Evolutionary conservation across 2,329 filamentous ascomycete genomes (phyloP), one percentile per base, ranked within the genome.

Genomic region (Sporothrix protearum): DNA sequence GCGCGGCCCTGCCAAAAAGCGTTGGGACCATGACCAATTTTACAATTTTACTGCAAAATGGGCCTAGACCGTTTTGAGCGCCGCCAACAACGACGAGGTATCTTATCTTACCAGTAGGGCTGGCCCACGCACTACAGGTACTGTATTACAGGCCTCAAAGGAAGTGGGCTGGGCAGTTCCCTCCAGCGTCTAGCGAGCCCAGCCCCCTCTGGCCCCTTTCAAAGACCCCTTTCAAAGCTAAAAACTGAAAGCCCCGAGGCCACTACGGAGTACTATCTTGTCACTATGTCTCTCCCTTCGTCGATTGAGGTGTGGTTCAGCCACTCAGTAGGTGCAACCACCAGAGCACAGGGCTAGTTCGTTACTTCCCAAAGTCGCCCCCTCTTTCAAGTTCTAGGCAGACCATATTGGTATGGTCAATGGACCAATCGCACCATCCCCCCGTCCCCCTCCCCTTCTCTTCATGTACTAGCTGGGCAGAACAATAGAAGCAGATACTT

Each of bases 21-120:
- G 71, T 72, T 72, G 71, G 71, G 71, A 63, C 55, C 19, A 36
- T 47, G 25, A 71, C 55, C 66, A 64, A 55, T 64, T 68, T 66
- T 63, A 51, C 68, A 57, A 64, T 69, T 63, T 69, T 63, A 51
- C 68, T 28, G 5, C 57, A 30, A 9, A 9, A n/a, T 10, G 42
- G 16, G 57, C 19, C 57, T 72, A 72, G 49, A 39, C 71, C 71
- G 33, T 57, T 69, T 69, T 69, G 30, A 59, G 71, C 28, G 45
- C 30, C 16, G 10, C 33, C 59, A 61, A 39, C 55, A 36, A 30
- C n/a, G 19, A 25, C n/a, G 19, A 64, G 36, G 39, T 64, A n/a
- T n/a, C n/a, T n/a, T n/a, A n/a, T n/a, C n/a, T n/a, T n/a, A 64
- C 59, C n/a, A 47, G 61, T 33, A 47, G 61, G 61, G 61, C 61